phyloP scores from a whole-genome alignment of 2,329 filamentous ascomycete genomes.

The Beauveria varroae region DNA sequence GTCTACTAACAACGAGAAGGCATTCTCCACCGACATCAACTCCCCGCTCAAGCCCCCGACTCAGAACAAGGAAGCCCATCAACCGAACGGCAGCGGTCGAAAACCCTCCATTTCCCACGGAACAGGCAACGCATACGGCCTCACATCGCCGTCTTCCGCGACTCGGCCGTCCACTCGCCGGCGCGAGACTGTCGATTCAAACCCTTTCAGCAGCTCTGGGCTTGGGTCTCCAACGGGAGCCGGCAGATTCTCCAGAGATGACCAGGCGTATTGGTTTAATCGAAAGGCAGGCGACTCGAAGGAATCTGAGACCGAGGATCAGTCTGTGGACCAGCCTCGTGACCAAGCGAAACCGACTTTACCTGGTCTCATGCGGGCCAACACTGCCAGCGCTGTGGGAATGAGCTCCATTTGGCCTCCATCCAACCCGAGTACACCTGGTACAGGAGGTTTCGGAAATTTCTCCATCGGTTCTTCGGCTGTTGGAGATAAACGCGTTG shows the following conservation, averaged over 20 bases:
- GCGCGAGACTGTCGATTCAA: slow-evolving; percentile 71
- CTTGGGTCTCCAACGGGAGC: slow-evolving; percentile 54
- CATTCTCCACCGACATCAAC: slow-evolving; percentile 82
- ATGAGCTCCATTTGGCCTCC: slow-evolving; percentile 38
- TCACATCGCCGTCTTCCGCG: slow-evolving; percentile 64
- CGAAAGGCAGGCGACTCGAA: slow-evolving; percentile 48
- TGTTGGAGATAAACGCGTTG: slow-evolving; percentile 66
- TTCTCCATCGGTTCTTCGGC: slow-evolving; percentile 62
- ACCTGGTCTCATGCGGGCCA: slow-evolving; percentile 44
- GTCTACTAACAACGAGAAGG: slow-evolving; percentile 35
- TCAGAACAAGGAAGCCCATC: slow-evolving; percentile 59
- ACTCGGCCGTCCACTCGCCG: slow-evolving; percentile 70
- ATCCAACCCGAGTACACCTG: slow-evolving; percentile 51
- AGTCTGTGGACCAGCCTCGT: slow-evolving; percentile 15
- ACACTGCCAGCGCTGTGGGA: slow-evolving; percentile 40
- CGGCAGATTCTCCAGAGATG: slow-evolving; percentile 55
- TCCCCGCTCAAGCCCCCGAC: slow-evolving; percentile 82
- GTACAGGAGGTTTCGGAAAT: slow-evolving; percentile 78
- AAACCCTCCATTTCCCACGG: slow-evolving; percentile 78
- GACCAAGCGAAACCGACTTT: slow-evolving; percentile 31
- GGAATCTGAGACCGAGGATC: slow-evolving; percentile 35
- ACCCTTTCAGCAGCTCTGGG: slow-evolving; percentile 46
- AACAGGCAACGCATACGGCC: slow-evolving; percentile 54
- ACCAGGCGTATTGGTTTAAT: slow-evolving; percentile 49
- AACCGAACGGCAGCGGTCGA: slow-evolving; percentile 57